Evolutionary conservation across 306 rosid species (phyloP).

Genomic region (Leucaena leucocephala): DNA sequence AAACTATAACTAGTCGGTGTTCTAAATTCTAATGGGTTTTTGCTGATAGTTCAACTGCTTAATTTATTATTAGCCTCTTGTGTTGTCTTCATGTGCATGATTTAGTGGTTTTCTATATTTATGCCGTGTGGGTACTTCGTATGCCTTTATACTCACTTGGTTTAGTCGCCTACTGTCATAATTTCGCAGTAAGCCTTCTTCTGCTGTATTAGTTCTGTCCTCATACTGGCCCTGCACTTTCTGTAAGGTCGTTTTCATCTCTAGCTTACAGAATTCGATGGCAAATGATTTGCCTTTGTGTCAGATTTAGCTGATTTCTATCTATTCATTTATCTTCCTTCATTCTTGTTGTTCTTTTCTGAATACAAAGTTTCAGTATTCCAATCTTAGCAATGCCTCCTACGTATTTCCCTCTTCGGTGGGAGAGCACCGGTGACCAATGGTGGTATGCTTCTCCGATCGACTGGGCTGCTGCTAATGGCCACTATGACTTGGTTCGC

Average conservation of each 20-base stretch:
- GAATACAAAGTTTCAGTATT: conserved; percentile 26
- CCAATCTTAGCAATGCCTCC: conserved; percentile 68
- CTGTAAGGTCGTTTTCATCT: conserved; percentile 5
- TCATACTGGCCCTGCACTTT: conserved; percentile 27
- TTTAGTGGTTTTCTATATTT: conserved; percentile 34
- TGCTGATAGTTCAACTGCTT: conserved; percentile 13
- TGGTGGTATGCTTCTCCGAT: conserved; percentile 99
- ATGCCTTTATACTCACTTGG: conserved; percentile 13
- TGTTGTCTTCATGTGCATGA: conserved; percentile 41
- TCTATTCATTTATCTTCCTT: not conserved
- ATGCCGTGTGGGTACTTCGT: conserved; percentile 28
- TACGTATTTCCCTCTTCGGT: conserved; percentile 85
- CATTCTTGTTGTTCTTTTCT: conserved; percentile 6
- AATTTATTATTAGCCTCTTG: conserved; percentile 26
- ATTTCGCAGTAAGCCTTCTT: conserved; percentile 30
- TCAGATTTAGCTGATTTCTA: conserved; percentile 28
- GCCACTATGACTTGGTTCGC: conserved; percentile 87
- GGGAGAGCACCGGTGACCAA: conserved; percentile 99
- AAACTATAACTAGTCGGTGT: conserved; percentile 26
- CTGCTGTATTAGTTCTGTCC: conserved; percentile 31
- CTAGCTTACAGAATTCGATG: conserved; percentile 1
- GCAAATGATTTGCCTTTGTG: conserved; percentile 16
- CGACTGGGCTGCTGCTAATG: conserved; percentile 97
- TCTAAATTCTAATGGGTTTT: conserved; percentile 23
- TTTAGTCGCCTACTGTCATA: conserved; percentile 16